These are phyloP conservation scores for Typha latifolia DNA, from an alignment of 176 grass and related monocot genomes.

Conservation along the genomic window DNA sequence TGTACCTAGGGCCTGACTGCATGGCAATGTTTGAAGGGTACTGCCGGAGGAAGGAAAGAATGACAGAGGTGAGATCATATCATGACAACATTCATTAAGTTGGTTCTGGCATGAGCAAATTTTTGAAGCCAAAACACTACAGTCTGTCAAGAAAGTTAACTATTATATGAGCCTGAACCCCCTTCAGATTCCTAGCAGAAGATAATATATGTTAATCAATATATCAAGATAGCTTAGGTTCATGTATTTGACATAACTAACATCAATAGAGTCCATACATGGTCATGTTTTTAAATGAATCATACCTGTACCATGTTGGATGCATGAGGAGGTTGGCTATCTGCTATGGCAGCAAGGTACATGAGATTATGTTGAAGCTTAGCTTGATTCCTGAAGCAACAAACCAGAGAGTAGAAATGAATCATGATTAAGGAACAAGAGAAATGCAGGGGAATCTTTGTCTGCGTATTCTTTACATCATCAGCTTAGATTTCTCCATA, in stretches of 20 bases:
- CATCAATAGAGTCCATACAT: not conserved
- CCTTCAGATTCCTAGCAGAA: no score
- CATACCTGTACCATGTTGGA: slow-evolving; percentile 50
- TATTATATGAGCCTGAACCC: no score
- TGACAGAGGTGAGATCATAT: no score
- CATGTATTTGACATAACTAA: not conserved
- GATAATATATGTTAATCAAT: not conserved
- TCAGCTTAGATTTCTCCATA: no score
- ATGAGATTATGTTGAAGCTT: slow-evolving; percentile 98
- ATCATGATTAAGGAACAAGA: no score
- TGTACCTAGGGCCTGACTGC: slow-evolving; percentile 78
- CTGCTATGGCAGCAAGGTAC: slow-evolving; percentile 94
- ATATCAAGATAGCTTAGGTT: not conserved
- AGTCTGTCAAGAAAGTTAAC: no score
- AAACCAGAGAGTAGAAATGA: no score
- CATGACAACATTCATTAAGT: no score
- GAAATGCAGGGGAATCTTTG: no score
- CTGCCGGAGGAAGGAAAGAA: slow-evolving; percentile 16
- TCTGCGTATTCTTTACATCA: no score
- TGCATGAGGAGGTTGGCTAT: slow-evolving; percentile 79
- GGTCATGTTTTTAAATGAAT: not conserved
- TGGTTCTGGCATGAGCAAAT: not conserved
- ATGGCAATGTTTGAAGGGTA: slow-evolving; percentile 70
- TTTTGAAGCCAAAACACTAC: not conserved
- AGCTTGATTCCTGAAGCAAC: slow-evolving; percentile 67